These are phyloP conservation scores for Linnemannia schmuckeri DNA, from an alignment of 192 early-diverging fungal species.

Conservation along the genomic window DNA sequence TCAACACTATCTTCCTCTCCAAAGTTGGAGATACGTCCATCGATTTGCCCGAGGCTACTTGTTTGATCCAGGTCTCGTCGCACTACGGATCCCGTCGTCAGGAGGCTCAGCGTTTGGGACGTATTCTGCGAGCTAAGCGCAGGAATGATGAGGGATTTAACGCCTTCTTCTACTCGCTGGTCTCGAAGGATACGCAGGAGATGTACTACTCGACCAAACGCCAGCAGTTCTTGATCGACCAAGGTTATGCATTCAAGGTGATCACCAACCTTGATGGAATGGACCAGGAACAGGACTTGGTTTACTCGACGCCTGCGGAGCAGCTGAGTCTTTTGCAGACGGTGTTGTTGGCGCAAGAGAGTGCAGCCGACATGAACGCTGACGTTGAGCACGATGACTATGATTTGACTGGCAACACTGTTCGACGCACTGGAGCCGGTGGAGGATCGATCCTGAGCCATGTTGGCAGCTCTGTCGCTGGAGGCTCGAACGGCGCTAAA, in stretches of 20 bases:
- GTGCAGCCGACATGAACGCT: constrained; percentile 66
- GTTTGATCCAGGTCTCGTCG: constrained; percentile 98
- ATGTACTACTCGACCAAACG: constrained; percentile 98
- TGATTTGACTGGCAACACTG: constrained; percentile 63
- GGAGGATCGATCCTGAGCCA: constrained; percentile 60
- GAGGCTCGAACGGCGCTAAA: constrained; percentile 57
- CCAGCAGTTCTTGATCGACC: constrained; percentile 99
- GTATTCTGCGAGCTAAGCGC: constrained; percentile 94
- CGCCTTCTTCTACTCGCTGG: constrained; percentile 99
- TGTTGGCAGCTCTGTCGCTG: constrained; percentile 55
- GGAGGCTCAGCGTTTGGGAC: constrained; percentile 97
- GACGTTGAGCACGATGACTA: constrained; percentile 76
- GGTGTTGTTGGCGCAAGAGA: constrained; percentile 82
- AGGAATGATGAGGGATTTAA: constrained; percentile 95
- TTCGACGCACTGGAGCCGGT: constrained; percentile 50
- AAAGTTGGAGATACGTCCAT: constrained; percentile 99
- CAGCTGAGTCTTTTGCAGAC: constrained; percentile 90
- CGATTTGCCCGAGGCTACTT: constrained; percentile 98
- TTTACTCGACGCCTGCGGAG: constrained; percentile 77
- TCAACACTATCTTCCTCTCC: constrained; percentile 92
- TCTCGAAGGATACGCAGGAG: constrained; percentile 98
- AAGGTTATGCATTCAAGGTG: constrained; percentile 99
- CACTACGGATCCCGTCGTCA: constrained; percentile 98
- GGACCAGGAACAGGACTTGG: constrained; percentile 81
- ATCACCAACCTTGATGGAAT: constrained; percentile 97